Evolutionary conservation across 2,329 filamentous ascomycete species (phyloP).

Genomic region (Nakataea oryzae): DNA sequence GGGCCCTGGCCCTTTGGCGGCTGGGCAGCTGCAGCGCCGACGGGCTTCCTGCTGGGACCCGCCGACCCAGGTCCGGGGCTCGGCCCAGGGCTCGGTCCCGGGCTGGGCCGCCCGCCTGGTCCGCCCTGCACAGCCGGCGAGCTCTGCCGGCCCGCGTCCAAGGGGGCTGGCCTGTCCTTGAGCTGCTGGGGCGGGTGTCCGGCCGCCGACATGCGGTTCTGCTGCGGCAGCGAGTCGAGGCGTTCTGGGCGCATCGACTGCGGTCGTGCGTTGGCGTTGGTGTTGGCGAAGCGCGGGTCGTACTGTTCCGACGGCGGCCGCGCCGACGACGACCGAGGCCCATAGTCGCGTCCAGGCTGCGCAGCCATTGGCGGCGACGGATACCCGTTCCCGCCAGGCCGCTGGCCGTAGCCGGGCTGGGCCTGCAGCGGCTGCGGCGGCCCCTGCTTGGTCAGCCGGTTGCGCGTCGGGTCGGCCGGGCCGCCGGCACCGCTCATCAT

Average conservation of each 20-base stretch:
- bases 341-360: constrained; percentile 24
- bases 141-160: constrained; percentile 20
- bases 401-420: constrained; percentile 8
- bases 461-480: constrained; percentile 20
- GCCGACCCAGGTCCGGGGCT: constrained; percentile 10
- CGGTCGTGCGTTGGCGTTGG: constrained; percentile 6
- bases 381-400: constrained; percentile 3
- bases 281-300: constrained; percentile 7
- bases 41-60: constrained; percentile 1
- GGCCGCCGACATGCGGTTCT: constrained; percentile 2
- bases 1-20: constrained; percentile 53
- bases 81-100: constrained; percentile 14
- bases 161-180: constrained; percentile 14
- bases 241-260: constrained; percentile 16
- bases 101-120: not conserved
- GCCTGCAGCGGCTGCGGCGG: constrained; percentile 7
- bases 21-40: not conserved
- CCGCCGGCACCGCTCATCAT: constrained; percentile 11
- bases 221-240: constrained; percentile 14
- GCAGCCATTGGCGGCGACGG: constrained; percentile 6
- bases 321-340: constrained; percentile 23
- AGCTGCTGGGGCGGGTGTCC: constrained; percentile 8
- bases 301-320: constrained; percentile 13
- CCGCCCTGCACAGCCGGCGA: constrained; percentile 21
- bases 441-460: constrained; percentile 27